phyloP scores from a whole-genome alignment of 305 asterid species.

The Rubia balearica region DNA sequence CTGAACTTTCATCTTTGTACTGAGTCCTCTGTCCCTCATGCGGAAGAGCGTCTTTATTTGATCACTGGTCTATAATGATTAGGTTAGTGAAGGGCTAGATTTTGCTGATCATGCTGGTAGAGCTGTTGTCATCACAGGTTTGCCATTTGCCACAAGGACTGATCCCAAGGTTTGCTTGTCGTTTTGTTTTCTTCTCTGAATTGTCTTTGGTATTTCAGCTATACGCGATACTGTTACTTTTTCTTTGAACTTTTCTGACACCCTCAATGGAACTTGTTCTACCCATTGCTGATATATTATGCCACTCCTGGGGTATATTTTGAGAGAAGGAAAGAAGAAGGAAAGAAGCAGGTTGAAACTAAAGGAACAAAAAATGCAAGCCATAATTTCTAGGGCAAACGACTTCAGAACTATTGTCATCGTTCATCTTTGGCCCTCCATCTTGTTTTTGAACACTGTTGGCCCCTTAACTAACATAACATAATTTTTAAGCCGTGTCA shows the following conservation, averaged over 20 bases:
- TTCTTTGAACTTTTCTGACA: not conserved
- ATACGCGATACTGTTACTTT: not conserved
- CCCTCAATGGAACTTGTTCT: slow-evolving; percentile 1
- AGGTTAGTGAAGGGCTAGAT: slow-evolving; percentile 99
- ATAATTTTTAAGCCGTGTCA: too few relatives aligned
- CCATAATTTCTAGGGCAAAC: too few relatives aligned
- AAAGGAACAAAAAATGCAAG: not conserved
- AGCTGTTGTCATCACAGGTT: slow-evolving; percentile 91
- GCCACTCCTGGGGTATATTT: not conserved
- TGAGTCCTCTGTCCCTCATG: not conserved
- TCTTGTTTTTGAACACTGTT: too few relatives aligned
- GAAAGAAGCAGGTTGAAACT: too few relatives aligned
- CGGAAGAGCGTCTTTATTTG: not conserved
- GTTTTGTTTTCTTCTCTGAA: not conserved
- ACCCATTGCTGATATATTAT: not conserved
- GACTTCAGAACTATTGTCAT: too few relatives aligned
- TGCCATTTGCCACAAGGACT: slow-evolving; percentile 80
- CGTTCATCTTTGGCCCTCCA: too few relatives aligned
- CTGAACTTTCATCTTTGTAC: slow-evolving; percentile 1
- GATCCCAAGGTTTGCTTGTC: slow-evolving; percentile 78
- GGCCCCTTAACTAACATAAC: too few relatives aligned
- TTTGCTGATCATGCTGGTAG: slow-evolving; percentile 99
- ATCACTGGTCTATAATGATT: slow-evolving; percentile 9
- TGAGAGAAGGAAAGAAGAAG: not conserved
- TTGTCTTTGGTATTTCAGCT: slow-evolving; percentile 2